Conservation (phyloP, 2,329 filamentous ascomycete species). For the Orbilia ellipsospora region DNA sequence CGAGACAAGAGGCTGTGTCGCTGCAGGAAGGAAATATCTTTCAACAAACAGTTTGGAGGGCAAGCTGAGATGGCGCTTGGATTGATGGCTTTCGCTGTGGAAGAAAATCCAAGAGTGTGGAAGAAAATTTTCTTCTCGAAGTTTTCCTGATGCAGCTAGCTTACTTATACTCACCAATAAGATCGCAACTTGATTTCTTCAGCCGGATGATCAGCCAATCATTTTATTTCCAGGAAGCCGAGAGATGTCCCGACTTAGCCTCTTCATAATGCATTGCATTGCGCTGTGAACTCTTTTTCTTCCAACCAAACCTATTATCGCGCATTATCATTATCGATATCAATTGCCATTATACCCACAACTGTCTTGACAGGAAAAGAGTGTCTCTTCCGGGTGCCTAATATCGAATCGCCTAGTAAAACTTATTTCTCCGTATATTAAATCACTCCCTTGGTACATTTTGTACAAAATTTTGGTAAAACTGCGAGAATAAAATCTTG, state of each 20-base stretch:
- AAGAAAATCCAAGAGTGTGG: no score
- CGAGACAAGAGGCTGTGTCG: background rate
- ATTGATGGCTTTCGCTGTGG: no score
- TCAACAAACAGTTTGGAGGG: background rate
- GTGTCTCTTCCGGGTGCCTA: no score
- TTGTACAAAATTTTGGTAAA: background rate
- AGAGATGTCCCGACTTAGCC: constrained; percentile 32
- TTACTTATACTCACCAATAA: background rate
- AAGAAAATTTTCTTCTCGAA: constrained; percentile 42
- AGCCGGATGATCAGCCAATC: constrained; percentile 17
- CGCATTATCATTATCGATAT: background rate
- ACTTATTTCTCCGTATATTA: no score
- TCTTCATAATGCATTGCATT: no score
- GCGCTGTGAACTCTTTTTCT: background rate
- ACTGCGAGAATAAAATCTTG: no score
- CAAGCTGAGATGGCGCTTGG: no score
- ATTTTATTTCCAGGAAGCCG: constrained; percentile 16
- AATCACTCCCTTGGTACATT: background rate
- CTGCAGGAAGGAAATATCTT: background rate
- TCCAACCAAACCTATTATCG: background rate
- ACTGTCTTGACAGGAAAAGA: no score
- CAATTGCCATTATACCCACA: no score
- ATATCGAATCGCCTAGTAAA: no score
- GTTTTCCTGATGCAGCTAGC: constrained; percentile 40
- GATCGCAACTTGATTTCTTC: background rate